Base-by-base conservation (phyloP, 2,329 filamentous ascomycete genomes). In the Fragosphaeria purpurea region DNA sequence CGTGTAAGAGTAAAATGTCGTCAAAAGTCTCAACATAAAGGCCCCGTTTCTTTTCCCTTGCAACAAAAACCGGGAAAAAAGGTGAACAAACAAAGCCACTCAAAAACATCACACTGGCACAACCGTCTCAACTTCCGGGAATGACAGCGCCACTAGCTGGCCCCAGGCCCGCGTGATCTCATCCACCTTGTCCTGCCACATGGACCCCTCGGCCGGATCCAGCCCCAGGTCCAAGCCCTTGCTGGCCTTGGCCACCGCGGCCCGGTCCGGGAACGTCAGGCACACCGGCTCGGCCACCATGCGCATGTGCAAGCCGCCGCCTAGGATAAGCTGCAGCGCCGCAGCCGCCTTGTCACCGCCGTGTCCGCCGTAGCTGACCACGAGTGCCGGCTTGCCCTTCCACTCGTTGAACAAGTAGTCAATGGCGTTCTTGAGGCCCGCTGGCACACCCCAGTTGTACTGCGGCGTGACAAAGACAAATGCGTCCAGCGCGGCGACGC, bases 341-440 rank as follows among this genome's bases (percentile, higher is more conserved):
- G 57, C 58, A 4, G 59, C 60, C 4, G 61, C 60, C 40, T 56
- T 56, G 22, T 48, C 55, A 6, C 67, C 68, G 8, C 67, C 67
- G 33, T 63, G 61, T 0, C 68, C 68, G 5, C 74, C 74, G 59
- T 76, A 76, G 40, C 63, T 69, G 12, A 77, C 68, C 44, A 77
- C 65, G 55, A 68, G 58, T 13, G 66, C 70, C 0, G 72, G 68
- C 57, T 76, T 76, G 9, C 67, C 69, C 30, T 57, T 65, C 70
- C 72, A 75, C 56, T 75, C 73, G 51, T 75, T 59, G 57, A 65
- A 76, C 6, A 78, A 62, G 54, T 72, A 75, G 55, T 77, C 74
- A 44, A 78, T 67, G 7, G 73, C 73, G 54, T 75, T 77, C 62
- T 77, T 77, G 22, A 75, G 57, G 12, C 65, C 67, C 0, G 68